Evolutionary conservation across 345 rosid species (phyloP).

Genomic region (Camelina neglecta): DNA sequence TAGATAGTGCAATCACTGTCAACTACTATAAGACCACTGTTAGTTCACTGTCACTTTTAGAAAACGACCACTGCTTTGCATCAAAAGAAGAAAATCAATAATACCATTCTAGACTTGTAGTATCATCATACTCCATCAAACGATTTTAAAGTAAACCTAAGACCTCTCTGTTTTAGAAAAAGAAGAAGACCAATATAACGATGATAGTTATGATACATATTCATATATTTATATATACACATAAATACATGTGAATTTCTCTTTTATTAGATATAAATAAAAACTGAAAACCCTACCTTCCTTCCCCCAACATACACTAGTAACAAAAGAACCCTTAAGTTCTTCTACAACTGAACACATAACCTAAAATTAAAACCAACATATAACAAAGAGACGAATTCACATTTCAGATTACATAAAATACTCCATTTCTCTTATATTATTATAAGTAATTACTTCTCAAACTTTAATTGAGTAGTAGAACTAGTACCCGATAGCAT

Average conservation of each 20-base stretch:
- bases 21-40: constrained; percentile 39
- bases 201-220: neutral
- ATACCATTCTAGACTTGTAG: constrained; percentile 26
- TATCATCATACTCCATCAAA: constrained; percentile 16
- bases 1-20: constrained; percentile 41
- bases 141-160: constrained; percentile 36
- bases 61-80: constrained; percentile 41
- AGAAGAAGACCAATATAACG: neutral
- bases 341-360: constrained; percentile 31
- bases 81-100: constrained; percentile 37
- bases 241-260: constrained; percentile 20
- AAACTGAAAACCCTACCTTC: constrained; percentile 43
- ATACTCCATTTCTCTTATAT: constrained; percentile 9
- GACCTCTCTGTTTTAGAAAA: constrained; percentile 36
- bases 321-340: constrained; percentile 35
- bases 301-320: constrained; percentile 29
- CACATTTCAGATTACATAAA: constrained; percentile 43
- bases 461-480: constrained; percentile 39
- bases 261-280: constrained; percentile 21
- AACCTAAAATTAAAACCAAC: constrained; percentile 26
- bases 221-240: neutral
- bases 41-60: constrained; percentile 45
- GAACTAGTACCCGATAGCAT: constrained; percentile 43
- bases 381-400: constrained; percentile 34
- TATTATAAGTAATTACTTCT: constrained; percentile 28